phyloP scores from a whole-genome alignment of 2,329 filamentous ascomycete genomes.

The Pyrenophora seminiperda region DNA sequence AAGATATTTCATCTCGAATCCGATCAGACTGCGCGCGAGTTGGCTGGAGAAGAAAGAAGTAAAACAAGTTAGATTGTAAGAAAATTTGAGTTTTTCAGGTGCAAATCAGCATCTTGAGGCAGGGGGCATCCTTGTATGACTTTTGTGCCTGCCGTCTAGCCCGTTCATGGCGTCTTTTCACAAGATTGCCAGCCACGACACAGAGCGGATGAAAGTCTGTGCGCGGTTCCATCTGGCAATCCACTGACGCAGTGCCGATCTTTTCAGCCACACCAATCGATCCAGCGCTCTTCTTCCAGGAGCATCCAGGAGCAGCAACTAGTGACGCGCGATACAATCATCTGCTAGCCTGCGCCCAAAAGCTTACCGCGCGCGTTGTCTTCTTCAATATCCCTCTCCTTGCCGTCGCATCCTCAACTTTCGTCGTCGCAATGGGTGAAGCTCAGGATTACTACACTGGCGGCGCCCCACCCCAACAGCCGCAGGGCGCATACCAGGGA shows the following conservation, averaged over 20 bases:
- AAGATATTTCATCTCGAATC: background rate
- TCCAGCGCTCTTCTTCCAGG: conserved; percentile 2
- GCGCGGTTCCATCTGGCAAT: background rate
- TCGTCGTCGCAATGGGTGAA: conserved; percentile 40
- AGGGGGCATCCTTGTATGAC: background rate
- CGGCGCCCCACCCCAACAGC: conserved; percentile 29
- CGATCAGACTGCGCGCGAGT: background rate
- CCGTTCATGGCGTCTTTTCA: conserved; percentile 2
- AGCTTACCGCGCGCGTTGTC: conserved; percentile 1
- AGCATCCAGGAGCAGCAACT: conserved; percentile 3
- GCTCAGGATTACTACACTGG: conserved; percentile 49
- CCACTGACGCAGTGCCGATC: conserved; percentile 13
- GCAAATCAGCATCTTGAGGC: background rate
- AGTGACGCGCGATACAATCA: conserved; percentile 23
- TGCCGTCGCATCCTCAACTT: background rate
- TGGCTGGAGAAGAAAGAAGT: background rate
- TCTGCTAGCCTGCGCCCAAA: conserved; percentile 12
- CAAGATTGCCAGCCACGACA: conserved; percentile 20
- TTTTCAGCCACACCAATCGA: conserved; percentile 22
- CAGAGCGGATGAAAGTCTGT: conserved; percentile 4
- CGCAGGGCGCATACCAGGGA: conserved; percentile 29
- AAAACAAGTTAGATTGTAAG: background rate
- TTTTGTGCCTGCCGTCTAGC: conserved; percentile 13
- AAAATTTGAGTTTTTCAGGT: conserved; percentile 4
- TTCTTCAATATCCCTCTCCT: background rate